Evolutionary conservation across 2,329 filamentous ascomycete species (phyloP), one percentile per base, ranked within the genome.

Genomic region (Clonostachys solani): DNA sequence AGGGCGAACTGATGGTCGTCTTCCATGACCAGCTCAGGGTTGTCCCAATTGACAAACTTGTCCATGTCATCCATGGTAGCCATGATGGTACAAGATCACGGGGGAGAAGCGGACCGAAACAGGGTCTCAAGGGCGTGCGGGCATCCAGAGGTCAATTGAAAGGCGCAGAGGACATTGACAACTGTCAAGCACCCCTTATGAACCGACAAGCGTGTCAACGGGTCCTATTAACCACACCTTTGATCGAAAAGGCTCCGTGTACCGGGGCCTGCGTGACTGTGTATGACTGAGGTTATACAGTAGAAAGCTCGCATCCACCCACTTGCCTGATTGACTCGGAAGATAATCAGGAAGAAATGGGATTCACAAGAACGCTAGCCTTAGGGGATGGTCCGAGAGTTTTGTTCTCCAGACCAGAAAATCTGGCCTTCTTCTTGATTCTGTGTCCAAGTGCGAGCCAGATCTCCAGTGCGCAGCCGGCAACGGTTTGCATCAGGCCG

Each of bases 1-100:
- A 34, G 40, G 44, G 16, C 7, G 33, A 47, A 44, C 13, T 45
- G 53, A 34, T 61, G 52, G 33, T 65, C 54, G 49, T 65, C 59
- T 47, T 62, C 55, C 50, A 63, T 58, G 51, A 58, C 55, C 12
- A 33, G 18, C 37, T 29, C 23, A n/a, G 19, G 18, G 40, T 33
- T 29, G 38, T 82, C 78, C 78, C 81, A 84, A 59, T 83, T 72
- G 61, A 87, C 77, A 59, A 86, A 82, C 51, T 84, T 77, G 47
- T 85, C 81, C 70, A 78, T 68, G 46, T 81, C 74, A 47, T 80
- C 71, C 52, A 78, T 56, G 48, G 55, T 50, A n/a, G 64, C 49
- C 65, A 67, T 66, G 48, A 44, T 54, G 54, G 49, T 6, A 34
- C 43, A 17, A n/a, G 33, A 33, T 34, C 13, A 37, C 33, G 19